phyloP scores from a whole-genome alignment of 441 rosid genomes.

The Macaranga tanarius region DNA sequence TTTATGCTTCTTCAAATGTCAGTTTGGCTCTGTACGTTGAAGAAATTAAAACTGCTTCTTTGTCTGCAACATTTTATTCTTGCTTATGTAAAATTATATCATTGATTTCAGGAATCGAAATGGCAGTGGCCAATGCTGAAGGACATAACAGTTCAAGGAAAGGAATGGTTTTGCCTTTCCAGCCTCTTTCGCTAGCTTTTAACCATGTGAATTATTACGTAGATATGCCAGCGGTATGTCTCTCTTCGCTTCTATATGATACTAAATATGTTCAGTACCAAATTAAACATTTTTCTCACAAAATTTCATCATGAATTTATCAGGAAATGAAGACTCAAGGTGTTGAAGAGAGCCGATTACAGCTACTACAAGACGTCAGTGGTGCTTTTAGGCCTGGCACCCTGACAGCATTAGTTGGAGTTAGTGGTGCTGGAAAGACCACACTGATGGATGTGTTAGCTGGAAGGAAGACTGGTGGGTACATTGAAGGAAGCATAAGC shows the following conservation, averaged over 20 bases:
- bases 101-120: constrained; percentile 30
- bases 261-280: background rate
- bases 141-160: constrained; percentile 21
- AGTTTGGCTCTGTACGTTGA: too few species aligned
- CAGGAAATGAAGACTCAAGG: constrained; percentile 75
- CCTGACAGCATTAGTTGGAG: constrained; percentile 74
- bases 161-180: constrained; percentile 60
- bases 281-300: background rate
- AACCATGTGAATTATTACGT: constrained; percentile 51
- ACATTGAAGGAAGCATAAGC: constrained; percentile 61
- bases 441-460: constrained; percentile 83
- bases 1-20: background rate
- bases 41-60: too few species aligned
- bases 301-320: background rate
- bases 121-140: constrained; percentile 30
- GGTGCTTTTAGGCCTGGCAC: constrained; percentile 75
- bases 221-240: constrained; percentile 59
- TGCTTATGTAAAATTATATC: background rate
- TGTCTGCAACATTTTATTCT: background rate
- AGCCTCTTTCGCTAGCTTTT: constrained; percentile 51
- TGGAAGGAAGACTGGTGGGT: constrained; percentile 74
- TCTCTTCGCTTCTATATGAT: background rate
- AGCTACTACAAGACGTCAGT: constrained; percentile 55
- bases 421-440: constrained; percentile 87
- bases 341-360: constrained; percentile 45